Evolutionary conservation across 345 rosid species (phyloP), one percentile per base, ranked within the genome.

Genomic region (Salix dunnii): DNA sequence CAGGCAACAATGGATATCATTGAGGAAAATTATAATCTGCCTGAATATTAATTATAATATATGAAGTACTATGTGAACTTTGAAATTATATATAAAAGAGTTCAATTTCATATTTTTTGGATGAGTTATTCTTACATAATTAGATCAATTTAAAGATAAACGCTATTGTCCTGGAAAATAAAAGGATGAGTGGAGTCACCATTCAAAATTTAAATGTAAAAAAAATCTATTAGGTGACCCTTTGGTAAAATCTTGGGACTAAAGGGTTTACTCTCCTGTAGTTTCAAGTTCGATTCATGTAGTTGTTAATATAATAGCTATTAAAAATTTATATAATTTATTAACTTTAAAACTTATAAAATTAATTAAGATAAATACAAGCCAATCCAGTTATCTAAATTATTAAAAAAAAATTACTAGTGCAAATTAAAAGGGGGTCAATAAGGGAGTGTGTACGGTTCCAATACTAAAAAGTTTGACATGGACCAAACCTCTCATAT

Each of bases 311-410:
- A 33, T 33, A 0, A 33, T 33, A 4, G 5, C 3, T 0, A 3
- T 33, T 33, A 4, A 0, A 33, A 6, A 4, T 33, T 4, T 33
- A 0, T 33, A 33, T 33, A 0, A 33, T 33, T 33, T 0, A 0
- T 33, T 33, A 33, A 33, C 4, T 33, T 33, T 0, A 33, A 0
- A 33, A 4, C 0, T 4, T 0, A 33, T 33, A 4, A 33, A 33
- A 33, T 33, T 5, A 33, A 33, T 33, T 0, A 0, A 33, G 0
- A 33, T 33, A 33, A 0, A 33, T 5, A 0, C 4, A 33, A 33
- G 5, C 1, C 5, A 0, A 33, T 1, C 1, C 4, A 33, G 0
- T 4, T 33, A 33, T 0, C 6, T 1, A 33, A 3, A 5, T 4
- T 4, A 33, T 3, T 33, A 33, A 33, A 4, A 31, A 33, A 33